Evolutionary conservation across 2,329 filamentous ascomycete species (phyloP).

Genomic region (Pseudogymnoascus sp.): DNA sequence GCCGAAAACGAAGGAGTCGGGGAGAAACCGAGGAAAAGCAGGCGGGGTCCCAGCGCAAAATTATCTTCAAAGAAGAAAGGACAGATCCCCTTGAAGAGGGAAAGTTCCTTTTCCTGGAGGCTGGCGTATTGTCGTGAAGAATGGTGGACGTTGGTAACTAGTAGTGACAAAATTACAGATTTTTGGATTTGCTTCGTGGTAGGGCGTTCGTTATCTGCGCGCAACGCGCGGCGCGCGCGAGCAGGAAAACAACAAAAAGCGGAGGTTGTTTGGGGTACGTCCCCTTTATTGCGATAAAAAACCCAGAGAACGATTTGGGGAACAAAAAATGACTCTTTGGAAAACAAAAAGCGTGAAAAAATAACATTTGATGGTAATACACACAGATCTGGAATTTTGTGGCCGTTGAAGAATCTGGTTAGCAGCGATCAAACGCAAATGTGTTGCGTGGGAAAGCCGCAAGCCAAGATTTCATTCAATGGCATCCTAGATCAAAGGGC

Average conservation of each 20-base stretch:
- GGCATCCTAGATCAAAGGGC: not conserved
- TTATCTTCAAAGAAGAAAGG: not conserved
- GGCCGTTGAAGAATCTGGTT: not conserved
- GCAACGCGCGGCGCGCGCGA: not conserved
- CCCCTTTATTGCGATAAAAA: constrained; percentile 6
- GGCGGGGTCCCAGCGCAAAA: not conserved
- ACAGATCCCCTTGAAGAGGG: not conserved
- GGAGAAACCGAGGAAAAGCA: not conserved
- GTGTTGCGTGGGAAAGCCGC: not conserved
- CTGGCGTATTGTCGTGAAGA: not conserved
- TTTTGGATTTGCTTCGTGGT: constrained; percentile 1
- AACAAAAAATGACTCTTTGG: not conserved
- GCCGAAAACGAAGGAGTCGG: not conserved
- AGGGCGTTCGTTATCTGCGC: not conserved
- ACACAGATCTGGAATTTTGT: not conserved
- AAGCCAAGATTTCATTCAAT: not conserved
- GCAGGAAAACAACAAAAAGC: constrained; percentile 1
- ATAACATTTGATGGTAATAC: constrained; percentile 7
- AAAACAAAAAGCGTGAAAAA: not conserved
- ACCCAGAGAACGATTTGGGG: constrained; percentile 4
- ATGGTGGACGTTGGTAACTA: constrained; percentile 1
- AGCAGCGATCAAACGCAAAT: not conserved
- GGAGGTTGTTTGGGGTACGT: constrained; percentile 3
- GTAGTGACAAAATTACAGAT: constrained; percentile 6
- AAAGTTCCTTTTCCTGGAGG: not conserved